Evolutionary conservation across 2,329 filamentous ascomycete genomes (phyloP).

Genomic region (Zasmidium cellare): DNA sequence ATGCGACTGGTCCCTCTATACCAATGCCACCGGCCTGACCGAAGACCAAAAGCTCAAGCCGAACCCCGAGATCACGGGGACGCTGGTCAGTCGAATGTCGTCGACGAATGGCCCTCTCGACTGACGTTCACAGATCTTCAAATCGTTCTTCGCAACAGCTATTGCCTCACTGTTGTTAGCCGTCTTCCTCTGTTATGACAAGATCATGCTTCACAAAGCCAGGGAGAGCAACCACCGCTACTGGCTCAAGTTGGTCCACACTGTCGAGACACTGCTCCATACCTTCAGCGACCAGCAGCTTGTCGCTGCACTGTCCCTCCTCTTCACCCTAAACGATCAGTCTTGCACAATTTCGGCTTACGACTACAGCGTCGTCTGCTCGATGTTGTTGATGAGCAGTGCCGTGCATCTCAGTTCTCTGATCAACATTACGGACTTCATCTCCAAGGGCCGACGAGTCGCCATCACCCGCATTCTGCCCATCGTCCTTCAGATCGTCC

Average conservation of each 20-base stretch:
- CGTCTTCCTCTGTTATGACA: too few species aligned
- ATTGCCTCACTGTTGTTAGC: too few species aligned
- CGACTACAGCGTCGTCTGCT: background rate
- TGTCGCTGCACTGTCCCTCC: background rate
- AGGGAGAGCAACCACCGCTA: background rate
- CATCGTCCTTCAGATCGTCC: background rate
- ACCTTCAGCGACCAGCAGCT: background rate
- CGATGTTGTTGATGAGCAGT: background rate
- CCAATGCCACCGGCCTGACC: too few species aligned
- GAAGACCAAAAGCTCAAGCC: too few species aligned
- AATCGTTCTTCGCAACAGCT: too few species aligned
- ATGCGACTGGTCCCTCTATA: too few species aligned
- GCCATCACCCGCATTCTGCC: background rate
- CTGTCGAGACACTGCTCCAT: background rate
- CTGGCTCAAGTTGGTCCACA: background rate
- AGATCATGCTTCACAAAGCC: too few species aligned
- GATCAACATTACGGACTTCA: background rate
- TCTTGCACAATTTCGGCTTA: background rate
- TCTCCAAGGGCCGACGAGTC: background rate
- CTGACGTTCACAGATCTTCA: too few species aligned
- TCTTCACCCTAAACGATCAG: background rate
- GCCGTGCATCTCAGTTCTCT: background rate
- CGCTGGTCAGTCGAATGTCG: too few species aligned
- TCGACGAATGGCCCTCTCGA: too few species aligned
- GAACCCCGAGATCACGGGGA: too few species aligned